Base-by-base conservation (phyloP, 768 basidiomycete genomes). In the Baorangia bicolor region DNA sequence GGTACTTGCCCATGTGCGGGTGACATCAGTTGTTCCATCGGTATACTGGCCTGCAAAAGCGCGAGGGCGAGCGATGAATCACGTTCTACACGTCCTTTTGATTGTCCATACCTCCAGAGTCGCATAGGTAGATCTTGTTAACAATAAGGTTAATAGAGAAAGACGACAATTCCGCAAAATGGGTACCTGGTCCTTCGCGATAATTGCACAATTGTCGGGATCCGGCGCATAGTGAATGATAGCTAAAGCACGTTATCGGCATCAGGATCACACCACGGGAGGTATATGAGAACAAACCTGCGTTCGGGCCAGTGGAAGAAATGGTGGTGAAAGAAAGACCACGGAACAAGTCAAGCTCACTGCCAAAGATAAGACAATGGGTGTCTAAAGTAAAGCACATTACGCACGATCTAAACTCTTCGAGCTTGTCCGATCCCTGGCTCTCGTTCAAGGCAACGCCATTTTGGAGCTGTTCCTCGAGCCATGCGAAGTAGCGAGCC, bases 1-100 rank as follows among this genome's bases (percentile, higher is more conserved):
- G 21, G 25, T 34, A 49, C 81, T 63, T 65, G 88, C 90, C 86
- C 85, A 88, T 57, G 93, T 97, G 40, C 95, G 78, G 1, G 94
- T 96, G 16, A 90, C 90, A 67, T 99, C 96, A 2, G 97, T 99
- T 0, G 96, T 98, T 11, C 96, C 96, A 62, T 98, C 96, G 33
- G 83, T 69, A 73, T 87, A 96, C 73, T 97, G 94, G 2, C 81
- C 88, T 88, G 57, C 18, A 1, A 47, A 47, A 27, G 5, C 9
- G 8, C 4, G 7, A 23, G 20, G 14, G 33, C 1, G 1, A 44
- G 37, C n/a, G 42, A 39, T 59, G 12, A 42, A 40, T 8, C 2
- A 4, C n/a, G 33, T 25, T 42, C 21, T 8, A 27, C 21, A 48
- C 4, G 21, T 6, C 30, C 10, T n/a, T 46, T 25, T 25, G 38